phyloP scores from a whole-genome alignment of 2,329 filamentous ascomycete genomes.

The Verruconis gallopava region DNA sequence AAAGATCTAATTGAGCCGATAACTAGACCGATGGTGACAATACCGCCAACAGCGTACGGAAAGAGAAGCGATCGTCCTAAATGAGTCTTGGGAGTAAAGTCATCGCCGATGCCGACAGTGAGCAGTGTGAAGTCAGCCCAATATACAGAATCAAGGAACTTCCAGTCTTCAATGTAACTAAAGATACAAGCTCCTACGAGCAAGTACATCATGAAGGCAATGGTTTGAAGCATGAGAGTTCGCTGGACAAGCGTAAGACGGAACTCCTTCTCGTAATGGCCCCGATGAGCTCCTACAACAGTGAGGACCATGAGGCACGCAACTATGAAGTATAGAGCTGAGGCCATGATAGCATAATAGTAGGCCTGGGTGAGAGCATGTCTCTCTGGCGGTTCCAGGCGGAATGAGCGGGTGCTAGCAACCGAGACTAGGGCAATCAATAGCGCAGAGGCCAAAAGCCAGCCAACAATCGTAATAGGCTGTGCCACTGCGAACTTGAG shows the following conservation, averaged over 20 bases:
- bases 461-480: constrained; percentile 48
- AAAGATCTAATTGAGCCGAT: constrained; percentile 39
- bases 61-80: constrained; percentile 38
- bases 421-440: constrained; percentile 40
- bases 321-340: constrained; percentile 43
- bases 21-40: constrained; percentile 42
- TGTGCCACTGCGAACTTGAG: constrained; percentile 43
- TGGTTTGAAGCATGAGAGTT: constrained; percentile 42
- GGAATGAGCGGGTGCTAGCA: constrained; percentile 31
- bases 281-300: constrained; percentile 39
- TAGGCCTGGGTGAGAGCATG: constrained; percentile 43
- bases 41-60: constrained; percentile 42
- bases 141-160: constrained; percentile 40
- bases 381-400: constrained; percentile 26
- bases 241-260: constrained; percentile 42
- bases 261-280: constrained; percentile 44
- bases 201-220: constrained; percentile 35
- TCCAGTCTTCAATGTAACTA: constrained; percentile 38
- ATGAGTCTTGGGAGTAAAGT: constrained; percentile 36
- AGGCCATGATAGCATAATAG: constrained; percentile 48
- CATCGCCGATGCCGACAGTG: constrained; percentile 41
- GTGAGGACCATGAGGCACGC: constrained; percentile 42
- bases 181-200: constrained; percentile 35
- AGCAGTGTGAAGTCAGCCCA: constrained; percentile 44
- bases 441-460: constrained; percentile 40